Conservation (phyloP, 345 rosid species). For the Eucalyptus marginata region DNA sequence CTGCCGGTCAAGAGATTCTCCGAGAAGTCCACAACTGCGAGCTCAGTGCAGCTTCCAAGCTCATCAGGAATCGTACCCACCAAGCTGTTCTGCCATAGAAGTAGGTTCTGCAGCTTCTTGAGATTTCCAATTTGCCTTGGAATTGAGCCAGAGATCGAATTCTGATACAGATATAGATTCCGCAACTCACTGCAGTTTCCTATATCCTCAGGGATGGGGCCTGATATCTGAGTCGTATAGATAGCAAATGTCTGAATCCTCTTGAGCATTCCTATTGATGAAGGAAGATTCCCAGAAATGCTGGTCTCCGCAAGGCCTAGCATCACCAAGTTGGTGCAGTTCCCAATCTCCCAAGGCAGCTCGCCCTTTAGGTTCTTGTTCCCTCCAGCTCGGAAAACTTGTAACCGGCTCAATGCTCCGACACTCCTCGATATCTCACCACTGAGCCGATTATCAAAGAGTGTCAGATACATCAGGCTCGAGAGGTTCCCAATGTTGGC, state of each 20-base stretch:
- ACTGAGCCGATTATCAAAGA: slow-evolving; percentile 68
- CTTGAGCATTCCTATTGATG: slow-evolving; percentile 62
- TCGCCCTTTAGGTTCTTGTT: slow-evolving; percentile 81
- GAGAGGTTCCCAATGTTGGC: slow-evolving; percentile 47
- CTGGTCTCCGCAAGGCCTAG: slow-evolving; percentile 93
- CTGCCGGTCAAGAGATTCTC: slow-evolving; percentile 70
- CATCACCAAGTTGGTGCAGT: slow-evolving; percentile 64
- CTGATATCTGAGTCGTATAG: slow-evolving; percentile 68
- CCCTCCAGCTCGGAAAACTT: slow-evolving; percentile 77
- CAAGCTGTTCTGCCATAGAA: slow-evolving; percentile 86
- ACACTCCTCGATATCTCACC: slow-evolving; percentile 65
- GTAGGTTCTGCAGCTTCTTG: slow-evolving; percentile 63
- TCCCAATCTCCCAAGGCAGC: slow-evolving; percentile 84
- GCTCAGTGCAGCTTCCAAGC: slow-evolving; percentile 55
- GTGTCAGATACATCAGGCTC: slow-evolving; percentile 43
- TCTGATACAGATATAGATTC: slow-evolving; percentile 83
- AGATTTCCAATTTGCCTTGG: slow-evolving; percentile 60
- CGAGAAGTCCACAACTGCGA: slow-evolving; percentile 60
- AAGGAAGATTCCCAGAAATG: slow-evolving; percentile 74
- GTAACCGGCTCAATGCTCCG: slow-evolving; percentile 44
- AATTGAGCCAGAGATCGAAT: slow-evolving; percentile 70
- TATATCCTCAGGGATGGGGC: slow-evolving; percentile 70
- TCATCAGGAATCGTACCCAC: slow-evolving; percentile 74
- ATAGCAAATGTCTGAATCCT: slow-evolving; percentile 67
- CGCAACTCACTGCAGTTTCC: slow-evolving; percentile 78